Evolutionary conservation across 2,329 filamentous ascomycete species (phyloP), one percentile per base, ranked within the genome.

Genomic region (Colletotrichum godetiae): DNA sequence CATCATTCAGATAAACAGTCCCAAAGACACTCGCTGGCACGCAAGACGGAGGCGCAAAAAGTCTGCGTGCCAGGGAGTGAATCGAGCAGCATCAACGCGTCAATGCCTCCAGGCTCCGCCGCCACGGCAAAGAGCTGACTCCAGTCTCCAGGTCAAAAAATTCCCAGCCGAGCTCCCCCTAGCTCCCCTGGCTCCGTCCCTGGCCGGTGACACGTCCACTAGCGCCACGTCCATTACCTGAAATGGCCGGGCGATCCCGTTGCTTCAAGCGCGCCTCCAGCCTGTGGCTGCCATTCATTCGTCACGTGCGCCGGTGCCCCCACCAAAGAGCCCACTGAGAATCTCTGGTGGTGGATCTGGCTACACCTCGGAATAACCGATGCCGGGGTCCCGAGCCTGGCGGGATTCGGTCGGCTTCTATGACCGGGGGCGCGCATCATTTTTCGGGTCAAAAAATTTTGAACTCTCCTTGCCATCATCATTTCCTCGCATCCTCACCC

Each of bases 351-450:
- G 66, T 58, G 59, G 63, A 57, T 31, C 57, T 27, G n/a, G n/a
- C 1, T 49, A 3, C 3, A 6, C 1, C 13, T 53, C 71, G 71
- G 71, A 73, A 66, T 61, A 73, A 73, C 71, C 49, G 3, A 70
- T 27, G 67, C 71, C 71, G 71, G 3, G 11, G 33, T 24, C 31
- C 70, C 46, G 60, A 27, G 27, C 57, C 82, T 80, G 79, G 42
- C 79, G 79, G 81, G 80, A 79, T 85, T 85, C 84, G 82, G 79
- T 83, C 78, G 80, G 82, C 80, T 85, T 85, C 83, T 82, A 84
- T 80, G 82, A 79, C 78, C 76, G 78, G 77, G 78, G 76, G 77
- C 74, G 75, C 77, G 75, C 76, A 78, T 76, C 79, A 81, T 80
- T 82, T 78, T 78, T 73, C 76, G 78, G 77, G 73, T 75, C 79